A percentile compares a stretch with the other conserved stretches of the same genome.
These are phyloP conservation scores for Gardenia jasminoides DNA, from an alignment of 257 asterid species.

Conservation along the genomic window DNA sequence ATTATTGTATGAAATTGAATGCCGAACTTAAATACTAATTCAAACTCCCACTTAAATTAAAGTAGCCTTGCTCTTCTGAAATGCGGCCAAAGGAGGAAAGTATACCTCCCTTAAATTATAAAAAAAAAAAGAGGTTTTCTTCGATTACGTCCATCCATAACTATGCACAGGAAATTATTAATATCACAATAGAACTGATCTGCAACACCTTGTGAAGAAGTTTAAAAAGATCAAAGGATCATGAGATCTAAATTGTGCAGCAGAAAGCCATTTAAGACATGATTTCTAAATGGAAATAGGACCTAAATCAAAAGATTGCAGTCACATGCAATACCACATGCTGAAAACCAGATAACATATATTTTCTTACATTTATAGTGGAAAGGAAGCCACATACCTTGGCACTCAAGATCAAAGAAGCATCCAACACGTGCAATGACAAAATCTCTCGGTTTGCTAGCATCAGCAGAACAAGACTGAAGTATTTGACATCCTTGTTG, in stretches of 20 bases:
- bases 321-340: not conserved
- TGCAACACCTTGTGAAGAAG: no score
- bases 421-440: conserved; percentile 90
- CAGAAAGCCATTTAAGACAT: not conserved
- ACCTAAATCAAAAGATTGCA: not conserved
- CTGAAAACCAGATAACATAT: not conserved
- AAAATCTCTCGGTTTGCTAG: conserved; percentile 85
- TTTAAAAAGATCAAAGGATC: not conserved
- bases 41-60: no score
- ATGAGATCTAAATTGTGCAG: not conserved
- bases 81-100: no score
- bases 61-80: no score
- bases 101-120: no score
- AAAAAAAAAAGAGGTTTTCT: no score
- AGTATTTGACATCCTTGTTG: conserved; percentile 98
- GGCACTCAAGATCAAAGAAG: conserved; percentile 98
- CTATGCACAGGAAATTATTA: not conserved
- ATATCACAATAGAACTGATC: not conserved
- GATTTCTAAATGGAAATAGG: not conserved
- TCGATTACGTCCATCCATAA: not conserved
- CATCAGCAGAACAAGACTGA: conserved; percentile 82
- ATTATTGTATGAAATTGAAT: no score
- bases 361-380: no score
- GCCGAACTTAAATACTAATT: no score
- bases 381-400: conserved; percentile 47